phyloP scores from a whole-genome alignment of 208 protist species.

The Trypanosoma melophagium region DNA sequence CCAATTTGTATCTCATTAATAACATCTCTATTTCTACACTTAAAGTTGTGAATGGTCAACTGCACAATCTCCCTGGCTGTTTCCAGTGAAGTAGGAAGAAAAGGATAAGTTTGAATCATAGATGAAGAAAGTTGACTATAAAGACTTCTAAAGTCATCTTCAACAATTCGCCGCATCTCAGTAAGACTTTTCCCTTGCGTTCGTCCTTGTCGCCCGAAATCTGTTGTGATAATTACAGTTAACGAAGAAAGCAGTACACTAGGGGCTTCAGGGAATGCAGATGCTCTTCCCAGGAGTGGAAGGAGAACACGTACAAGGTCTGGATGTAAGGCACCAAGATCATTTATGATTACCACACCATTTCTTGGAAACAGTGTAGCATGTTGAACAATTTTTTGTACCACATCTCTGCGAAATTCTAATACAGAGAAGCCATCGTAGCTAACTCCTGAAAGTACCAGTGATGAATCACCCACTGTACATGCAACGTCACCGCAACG shows the following conservation, averaged over 20 bases:
- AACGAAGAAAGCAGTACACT: constrained; percentile 29
- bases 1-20: constrained; percentile 15
- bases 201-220: constrained; percentile 68
- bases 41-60: constrained; percentile 36
- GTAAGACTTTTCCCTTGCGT: constrained; percentile 61
- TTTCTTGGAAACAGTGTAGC: constrained; percentile 39
- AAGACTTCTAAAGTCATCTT: constrained; percentile 53
- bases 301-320: constrained; percentile 52
- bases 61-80: constrained; percentile 52
- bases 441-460: constrained; percentile 55
- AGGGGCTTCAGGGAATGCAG: constrained; percentile 46
- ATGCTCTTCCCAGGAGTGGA: constrained; percentile 50
- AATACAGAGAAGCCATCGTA: constrained; percentile 55
- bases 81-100: constrained; percentile 53
- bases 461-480: constrained; percentile 53
- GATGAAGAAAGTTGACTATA: constrained; percentile 50
- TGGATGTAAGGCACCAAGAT: constrained; percentile 50
- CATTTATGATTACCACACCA: constrained; percentile 75
- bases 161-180: constrained; percentile 64
- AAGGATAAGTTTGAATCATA: constrained; percentile 61
- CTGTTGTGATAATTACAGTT: constrained; percentile 74
- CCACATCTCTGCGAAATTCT: constrained; percentile 55
- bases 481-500: constrained; percentile 42
- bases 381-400: constrained; percentile 44
- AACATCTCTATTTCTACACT: constrained; percentile 25